phyloP scores from a whole-genome alignment of 164 flowering plant genomes.

The Platanus orientalis region DNA sequence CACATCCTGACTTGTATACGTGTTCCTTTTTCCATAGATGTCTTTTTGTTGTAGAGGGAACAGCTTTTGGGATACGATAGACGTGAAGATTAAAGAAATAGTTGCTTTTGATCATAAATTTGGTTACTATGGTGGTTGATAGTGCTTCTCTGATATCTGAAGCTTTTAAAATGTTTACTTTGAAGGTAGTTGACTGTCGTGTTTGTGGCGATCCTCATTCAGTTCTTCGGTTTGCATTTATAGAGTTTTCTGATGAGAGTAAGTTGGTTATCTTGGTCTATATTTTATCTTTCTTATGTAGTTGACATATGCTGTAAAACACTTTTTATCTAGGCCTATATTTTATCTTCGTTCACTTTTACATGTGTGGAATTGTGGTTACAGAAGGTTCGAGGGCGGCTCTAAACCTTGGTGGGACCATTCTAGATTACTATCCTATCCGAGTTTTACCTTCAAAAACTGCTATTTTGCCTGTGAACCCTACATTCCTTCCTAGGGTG shows the following conservation, averaged over 20 bases:
- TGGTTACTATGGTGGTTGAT: background rate
- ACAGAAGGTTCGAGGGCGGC: conserved; percentile 93
- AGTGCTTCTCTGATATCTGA: background rate
- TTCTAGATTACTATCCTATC: conserved; percentile 95
- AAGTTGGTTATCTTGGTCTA: conserved; percentile 21
- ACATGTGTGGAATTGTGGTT: conserved; percentile 5
- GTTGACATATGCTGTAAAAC: background rate
- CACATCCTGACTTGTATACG: too few relatives aligned
- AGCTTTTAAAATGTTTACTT: conserved; percentile 12
- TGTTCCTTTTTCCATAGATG: background rate
- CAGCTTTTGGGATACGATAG: background rate
- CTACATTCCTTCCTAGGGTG: conserved; percentile 92
- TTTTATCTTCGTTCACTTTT: conserved; percentile 3
- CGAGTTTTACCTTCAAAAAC: conserved; percentile 96
- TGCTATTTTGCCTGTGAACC: conserved; percentile 98
- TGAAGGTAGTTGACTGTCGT: conserved; percentile 97
- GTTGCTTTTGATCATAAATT: background rate
- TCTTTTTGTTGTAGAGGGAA: background rate
- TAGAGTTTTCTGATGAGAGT: conserved; percentile 96
- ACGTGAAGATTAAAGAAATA: background rate
- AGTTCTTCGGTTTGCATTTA: conserved; percentile 88
- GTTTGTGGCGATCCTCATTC: conserved; percentile 98
- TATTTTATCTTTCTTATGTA: conserved; percentile 2
- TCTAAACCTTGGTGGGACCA: conserved; percentile 73
- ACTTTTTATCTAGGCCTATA: background rate